Base-by-base conservation (phyloP, 164 flowering plant genomes). In the Stephania japonica region DNA sequence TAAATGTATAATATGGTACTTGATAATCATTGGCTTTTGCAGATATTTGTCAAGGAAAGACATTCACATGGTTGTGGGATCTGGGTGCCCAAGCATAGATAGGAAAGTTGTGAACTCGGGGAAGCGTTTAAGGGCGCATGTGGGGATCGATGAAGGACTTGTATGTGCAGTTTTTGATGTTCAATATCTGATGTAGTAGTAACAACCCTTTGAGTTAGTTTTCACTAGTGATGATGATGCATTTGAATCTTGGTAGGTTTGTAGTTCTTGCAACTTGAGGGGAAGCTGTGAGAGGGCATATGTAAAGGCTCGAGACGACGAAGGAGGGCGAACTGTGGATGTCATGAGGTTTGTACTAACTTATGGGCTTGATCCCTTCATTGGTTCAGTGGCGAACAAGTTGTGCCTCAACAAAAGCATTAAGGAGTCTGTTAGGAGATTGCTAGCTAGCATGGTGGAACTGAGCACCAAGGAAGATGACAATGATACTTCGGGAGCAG, bases 31-130 rank as follows among this genome's bases (percentile, higher is more conserved):
- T 6, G 38, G 38, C 14, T 79, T 69, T 78, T 44, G 42, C 84
- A 94, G 98, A 81, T 81, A 74, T 79, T 76, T 94, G 53, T 87
- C 92, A 38, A 83, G 84, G 77, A 85, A 88, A 81, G 91, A 94
- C 77, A 86, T 92, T 65, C 68, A 73, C 43, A 82, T 80, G 42
- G 73, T 88, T 72, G 87, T 83, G 62, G 85, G 83, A 72, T 83
- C 80, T 73, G 98, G 98, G 66, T 94, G 98, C 82, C 97, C 97
- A 75, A 92, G 87, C 85, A 50, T 81, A 53, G 97, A 92, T 71
- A 83, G 96, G 84, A 94, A 94, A 83, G 92, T 90, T 63, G 93
- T 90, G 42, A 94, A 94, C 82, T 91, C 97, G 14, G 98, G 91
- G 44, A 94, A 94, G 85, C 96, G 96, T 16, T 77, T 94, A 61